These are phyloP conservation scores for Coffea humblotiana DNA, from an alignment of 305 asterid genomes.

Conservation along the genomic window DNA sequence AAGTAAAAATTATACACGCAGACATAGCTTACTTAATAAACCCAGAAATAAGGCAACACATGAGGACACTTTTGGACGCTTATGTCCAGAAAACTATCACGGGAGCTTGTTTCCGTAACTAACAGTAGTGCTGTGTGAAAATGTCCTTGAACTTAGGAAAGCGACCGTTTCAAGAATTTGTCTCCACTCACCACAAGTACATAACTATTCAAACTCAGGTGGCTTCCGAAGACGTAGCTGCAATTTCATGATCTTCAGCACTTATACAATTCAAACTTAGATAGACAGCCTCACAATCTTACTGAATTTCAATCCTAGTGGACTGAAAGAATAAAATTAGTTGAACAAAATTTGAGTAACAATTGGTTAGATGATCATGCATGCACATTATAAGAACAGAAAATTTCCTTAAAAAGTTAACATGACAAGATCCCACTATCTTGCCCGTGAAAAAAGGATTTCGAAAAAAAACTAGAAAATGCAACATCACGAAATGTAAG, in stretches of 20 bases:
- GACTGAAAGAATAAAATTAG: too few species aligned
- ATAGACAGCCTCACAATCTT: too few species aligned
- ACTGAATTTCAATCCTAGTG: background rate
- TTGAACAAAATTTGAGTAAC: background rate
- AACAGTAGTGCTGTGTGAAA: too few species aligned
- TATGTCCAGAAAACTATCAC: background rate
- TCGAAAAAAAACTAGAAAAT: background rate
- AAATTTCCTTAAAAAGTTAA: background rate
- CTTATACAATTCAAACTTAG: too few species aligned
- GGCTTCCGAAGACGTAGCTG: too few species aligned
- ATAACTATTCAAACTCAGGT: too few species aligned
- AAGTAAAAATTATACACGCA: background rate
- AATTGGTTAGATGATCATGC: background rate
- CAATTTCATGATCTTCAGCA: too few species aligned
- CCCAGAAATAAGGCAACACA: background rate
- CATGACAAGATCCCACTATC: background rate
- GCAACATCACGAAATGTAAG: background rate
- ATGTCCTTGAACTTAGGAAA: background rate
- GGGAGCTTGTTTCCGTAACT: constrained; percentile 2
- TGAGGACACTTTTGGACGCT: background rate
- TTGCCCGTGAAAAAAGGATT: background rate
- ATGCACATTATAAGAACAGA: background rate
- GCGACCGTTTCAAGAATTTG: background rate
- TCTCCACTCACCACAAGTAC: background rate
- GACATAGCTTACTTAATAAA: too few species aligned